Evolutionary conservation across 495 filamentous ascomycete species (phyloP), one percentile per base, ranked within the genome.

Genomic region (Cenococcum geophilum): DNA sequence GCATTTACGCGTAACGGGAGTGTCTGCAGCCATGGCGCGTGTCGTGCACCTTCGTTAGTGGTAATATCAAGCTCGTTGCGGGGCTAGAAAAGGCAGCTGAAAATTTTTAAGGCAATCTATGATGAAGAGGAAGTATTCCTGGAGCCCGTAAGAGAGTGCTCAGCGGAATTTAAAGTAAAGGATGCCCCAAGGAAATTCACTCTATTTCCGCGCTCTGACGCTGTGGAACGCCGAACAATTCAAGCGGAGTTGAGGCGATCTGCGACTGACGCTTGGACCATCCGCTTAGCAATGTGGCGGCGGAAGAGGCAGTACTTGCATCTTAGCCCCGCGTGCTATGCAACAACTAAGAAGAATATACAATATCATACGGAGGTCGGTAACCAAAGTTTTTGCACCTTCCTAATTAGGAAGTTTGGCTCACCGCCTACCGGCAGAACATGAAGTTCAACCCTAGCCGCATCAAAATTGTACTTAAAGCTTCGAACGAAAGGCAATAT

Each of bases 1-100:
- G 70, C 93, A 98, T 74, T 87, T 90, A 51, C 85, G 84, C 71
- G 62, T 23, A 40, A 51, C 55, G 42, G 66, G 20, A 23, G 49
- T 50, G 32, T 68, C 52, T 16, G 11, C 40, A 10, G 62, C 59
- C 66, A 68, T 68, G 21, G 23, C 20, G 18, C 20, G 49, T 27
- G 25, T 27, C 40, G 12, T 1, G 40, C 40, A 18, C 12, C 40
- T 2, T 45, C 11, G 21, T 53, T 53, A 16, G 49, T 34, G 71
- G 68, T 10, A 71, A 68, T 8, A 63, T 45, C 42, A 61, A 60
- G 47, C 59, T 55, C 23, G 61, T 59, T 14, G 49, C 27, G 4
- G 49, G 14, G 21, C 8, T 53, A 2, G 27, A 10, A 53, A 21
- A 53, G 14, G 49, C 14, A 34, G 21, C 21, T 14, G 49, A 6